Conservation (phyloP, 2,329 filamentous ascomycete species). For the Aspergillus sp. region DNA sequence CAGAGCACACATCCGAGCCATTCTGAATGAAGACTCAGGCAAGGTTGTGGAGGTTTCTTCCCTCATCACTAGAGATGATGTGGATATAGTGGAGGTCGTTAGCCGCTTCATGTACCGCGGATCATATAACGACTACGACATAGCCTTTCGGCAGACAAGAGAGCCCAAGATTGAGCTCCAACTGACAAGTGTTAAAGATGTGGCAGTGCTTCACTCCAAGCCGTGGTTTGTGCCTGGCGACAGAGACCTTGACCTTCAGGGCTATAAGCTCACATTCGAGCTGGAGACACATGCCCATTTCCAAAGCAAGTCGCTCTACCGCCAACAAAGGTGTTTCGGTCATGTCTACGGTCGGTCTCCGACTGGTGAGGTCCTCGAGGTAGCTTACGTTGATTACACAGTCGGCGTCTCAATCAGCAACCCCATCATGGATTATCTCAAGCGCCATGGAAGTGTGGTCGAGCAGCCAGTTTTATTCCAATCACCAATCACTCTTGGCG, state of each 20-base stretch:
- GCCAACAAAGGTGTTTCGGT: neutral
- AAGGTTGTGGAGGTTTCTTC: neutral
- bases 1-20: neutral
- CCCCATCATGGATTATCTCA: constrained; percentile 11
- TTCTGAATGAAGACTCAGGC: neutral
- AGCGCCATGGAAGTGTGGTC: neutral
- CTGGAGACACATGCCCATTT: neutral
- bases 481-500: neutral
- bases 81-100: neutral
- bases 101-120: constrained; percentile 3
- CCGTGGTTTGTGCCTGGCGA: neutral
- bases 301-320: neutral
- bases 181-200: neutral
- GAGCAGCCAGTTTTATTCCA: neutral
- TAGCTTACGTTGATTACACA: neutral
- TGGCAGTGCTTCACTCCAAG: constrained; percentile 1
- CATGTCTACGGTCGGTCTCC: neutral
- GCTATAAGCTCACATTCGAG: neutral
- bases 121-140: neutral
- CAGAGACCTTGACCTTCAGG: neutral
- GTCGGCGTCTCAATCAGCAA: constrained; percentile 1
- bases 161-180: neutral
- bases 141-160: neutral
- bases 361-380: neutral
- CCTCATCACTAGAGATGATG: neutral